Conservation (phyloP, 2,329 filamentous ascomycete species). For the Westerdykella aurantiaca region DNA sequence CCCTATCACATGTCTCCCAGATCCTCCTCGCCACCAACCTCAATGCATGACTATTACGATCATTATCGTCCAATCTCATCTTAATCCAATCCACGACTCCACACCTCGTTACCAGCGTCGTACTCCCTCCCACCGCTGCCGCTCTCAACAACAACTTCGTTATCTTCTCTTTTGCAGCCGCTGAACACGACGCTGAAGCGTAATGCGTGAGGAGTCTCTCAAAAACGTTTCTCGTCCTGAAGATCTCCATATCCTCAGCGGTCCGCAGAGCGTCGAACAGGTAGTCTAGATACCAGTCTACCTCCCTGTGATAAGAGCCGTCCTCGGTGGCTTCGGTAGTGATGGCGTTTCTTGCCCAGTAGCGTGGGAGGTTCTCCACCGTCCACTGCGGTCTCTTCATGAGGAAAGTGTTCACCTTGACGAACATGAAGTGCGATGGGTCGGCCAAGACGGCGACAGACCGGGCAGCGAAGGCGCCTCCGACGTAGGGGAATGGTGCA, state of each 20-base stretch:
- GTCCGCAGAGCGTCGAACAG: slow-evolving; percentile 63
- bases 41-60: slow-evolving; percentile 47
- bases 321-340: slow-evolving; percentile 71
- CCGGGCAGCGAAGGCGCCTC: slow-evolving; percentile 68
- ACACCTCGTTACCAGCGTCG: slow-evolving; percentile 71
- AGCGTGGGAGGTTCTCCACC: slow-evolving; percentile 48
- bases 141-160: slow-evolving; percentile 59
- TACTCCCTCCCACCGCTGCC: slow-evolving; percentile 66
- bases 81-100: slow-evolving; percentile 71
- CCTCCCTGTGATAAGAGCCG: slow-evolving; percentile 61
- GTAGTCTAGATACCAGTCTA: slow-evolving; percentile 68
- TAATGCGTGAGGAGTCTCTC: slow-evolving; percentile 69
- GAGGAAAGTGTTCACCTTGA: slow-evolving; percentile 79
- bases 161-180: slow-evolving; percentile 58
- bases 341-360: slow-evolving; percentile 64
- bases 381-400: slow-evolving; percentile 73
- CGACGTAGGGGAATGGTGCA: slow-evolving; percentile 60
- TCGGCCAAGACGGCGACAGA: slow-evolving; percentile 65
- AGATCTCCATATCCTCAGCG: slow-evolving; percentile 54
- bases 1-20: slow-evolving; percentile 60
- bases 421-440: slow-evolving; percentile 76
- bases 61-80: slow-evolving; percentile 48
- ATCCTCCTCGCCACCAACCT: slow-evolving; percentile 53
- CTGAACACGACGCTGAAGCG: slow-evolving; percentile 58
- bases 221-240: slow-evolving; percentile 59